These are phyloP conservation scores for Claviceps spartinae DNA, from an alignment of 2,329 filamentous ascomycete genomes.

Conservation along the genomic window DNA sequence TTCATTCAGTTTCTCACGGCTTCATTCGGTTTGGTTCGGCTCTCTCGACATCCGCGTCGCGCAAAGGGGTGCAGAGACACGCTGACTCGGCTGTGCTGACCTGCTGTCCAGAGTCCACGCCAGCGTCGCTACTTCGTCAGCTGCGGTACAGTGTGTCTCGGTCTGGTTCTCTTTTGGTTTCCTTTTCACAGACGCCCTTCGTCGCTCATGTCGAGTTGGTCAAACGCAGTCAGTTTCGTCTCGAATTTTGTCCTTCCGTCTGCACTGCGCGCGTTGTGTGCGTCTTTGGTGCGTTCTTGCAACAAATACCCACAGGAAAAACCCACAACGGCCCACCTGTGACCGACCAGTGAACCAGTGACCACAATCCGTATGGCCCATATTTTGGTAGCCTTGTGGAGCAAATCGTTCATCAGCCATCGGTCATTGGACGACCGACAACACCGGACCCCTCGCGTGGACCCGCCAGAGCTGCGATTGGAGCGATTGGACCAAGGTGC, in stretches of 20 bases:
- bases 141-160: neutral
- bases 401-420: neutral
- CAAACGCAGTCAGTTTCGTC: neutral
- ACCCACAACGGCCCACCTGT: neutral
- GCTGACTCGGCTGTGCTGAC: neutral
- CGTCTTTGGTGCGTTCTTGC: no score
- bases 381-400: neutral
- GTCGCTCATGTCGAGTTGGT: neutral
- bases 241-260: neutral
- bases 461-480: neutral
- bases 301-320: no score
- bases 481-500: neutral
- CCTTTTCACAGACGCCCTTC: no score
- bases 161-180: neutral
- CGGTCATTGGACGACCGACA: neutral
- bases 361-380: neutral
- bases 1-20: neutral
- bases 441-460: neutral
- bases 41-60: constrained; percentile 4
- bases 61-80: constrained; percentile 2
- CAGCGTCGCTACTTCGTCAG: neutral
- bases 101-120: no score
- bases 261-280: neutral
- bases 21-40: neutral
- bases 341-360: neutral